Percentiles rank a stretch among this genome's conserved stretches.
These are phyloP conservation scores for Clarireedia monteithiana DNA, from an alignment of 2,329 filamentous ascomycete species.

Conservation along the genomic window DNA sequence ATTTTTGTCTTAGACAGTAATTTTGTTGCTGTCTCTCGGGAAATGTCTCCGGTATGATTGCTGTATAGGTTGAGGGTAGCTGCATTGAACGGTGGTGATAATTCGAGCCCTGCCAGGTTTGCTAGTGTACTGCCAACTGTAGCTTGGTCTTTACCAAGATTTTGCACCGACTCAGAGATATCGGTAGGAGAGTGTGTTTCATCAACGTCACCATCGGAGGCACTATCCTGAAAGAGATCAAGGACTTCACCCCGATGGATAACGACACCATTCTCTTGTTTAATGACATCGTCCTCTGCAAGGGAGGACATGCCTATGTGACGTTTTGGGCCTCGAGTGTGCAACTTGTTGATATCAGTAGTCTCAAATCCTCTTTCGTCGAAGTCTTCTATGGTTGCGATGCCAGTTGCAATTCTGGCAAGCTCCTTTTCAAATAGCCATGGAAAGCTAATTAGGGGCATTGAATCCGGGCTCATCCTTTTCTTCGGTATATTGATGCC, in stretches of 20 bases:
- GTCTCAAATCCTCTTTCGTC: constrained; percentile 18
- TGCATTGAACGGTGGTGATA: no score
- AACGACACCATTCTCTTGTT: constrained; percentile 23
- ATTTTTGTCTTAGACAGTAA: no score
- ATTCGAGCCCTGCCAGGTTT: no score
- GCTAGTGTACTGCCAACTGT: no score
- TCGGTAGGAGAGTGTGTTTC: not conserved
- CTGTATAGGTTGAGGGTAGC: no score
- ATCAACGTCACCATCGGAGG: not conserved
- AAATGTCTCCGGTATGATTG: no score
- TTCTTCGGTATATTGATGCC: constrained; percentile 32
- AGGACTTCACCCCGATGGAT: constrained; percentile 29
- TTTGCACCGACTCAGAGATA: no score
- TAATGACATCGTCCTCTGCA: constrained; percentile 23
- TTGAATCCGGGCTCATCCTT: constrained; percentile 38
- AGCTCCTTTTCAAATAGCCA: constrained; percentile 79
- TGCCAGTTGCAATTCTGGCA: constrained; percentile 54
- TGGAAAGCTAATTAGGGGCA: constrained; percentile 87
- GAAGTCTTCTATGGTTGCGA: constrained; percentile 17
- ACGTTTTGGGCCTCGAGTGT: constrained; percentile 3
- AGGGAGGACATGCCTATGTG: not conserved
- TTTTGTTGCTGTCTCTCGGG: no score
- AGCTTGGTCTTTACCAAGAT: no score
- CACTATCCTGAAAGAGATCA: constrained; percentile 24
- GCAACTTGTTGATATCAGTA: constrained; percentile 10